A percentile compares a stretch with the other conserved stretches of the same genome.
phyloP scores from a whole-genome alignment of 352 stramenopile species.

The Sclerospora graminicola region DNA sequence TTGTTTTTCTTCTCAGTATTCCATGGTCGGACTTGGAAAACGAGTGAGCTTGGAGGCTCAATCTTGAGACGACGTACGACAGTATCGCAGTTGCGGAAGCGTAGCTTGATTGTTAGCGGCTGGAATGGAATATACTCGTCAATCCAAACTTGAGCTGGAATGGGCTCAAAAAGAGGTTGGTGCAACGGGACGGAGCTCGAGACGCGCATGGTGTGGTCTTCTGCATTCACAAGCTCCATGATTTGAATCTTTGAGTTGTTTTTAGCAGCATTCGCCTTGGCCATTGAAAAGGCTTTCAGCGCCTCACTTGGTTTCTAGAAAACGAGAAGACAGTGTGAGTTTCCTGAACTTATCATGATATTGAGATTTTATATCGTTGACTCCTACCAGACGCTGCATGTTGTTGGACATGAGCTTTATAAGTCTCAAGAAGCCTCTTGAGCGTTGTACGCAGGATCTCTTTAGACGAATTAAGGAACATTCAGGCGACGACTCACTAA shows the following conservation, averaged over 20 bases:
- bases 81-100: constrained; percentile 88
- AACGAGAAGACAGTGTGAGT: too few relatives aligned
- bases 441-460: neutral
- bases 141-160: constrained; percentile 81
- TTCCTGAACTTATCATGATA: too few relatives aligned
- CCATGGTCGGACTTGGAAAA: constrained; percentile 68
- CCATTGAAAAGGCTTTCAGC: constrained; percentile 40
- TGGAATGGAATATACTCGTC: constrained; percentile 89
- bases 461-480: neutral
- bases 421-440: neutral
- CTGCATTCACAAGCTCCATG: constrained; percentile 57
- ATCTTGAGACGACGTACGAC: constrained; percentile 88
- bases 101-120: constrained; percentile 66
- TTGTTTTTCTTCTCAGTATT: constrained; percentile 4
- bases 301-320: constrained; percentile 71
- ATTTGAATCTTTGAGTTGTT: constrained; percentile 24
- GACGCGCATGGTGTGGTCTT: constrained; percentile 56
- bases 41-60: constrained; percentile 67
- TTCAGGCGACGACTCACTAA: constrained; percentile 8
- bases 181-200: constrained; percentile 71
- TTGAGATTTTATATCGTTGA: too few relatives aligned
- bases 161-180: constrained; percentile 81
- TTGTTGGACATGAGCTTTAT: constrained; percentile 12
- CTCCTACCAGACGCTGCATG: too few relatives aligned
- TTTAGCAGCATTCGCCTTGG: constrained; percentile 37